Percentiles rank a stretch among this genome's conserved stretches.
phyloP scores from a whole-genome alignment of 2,329 filamentous ascomycete species.

The Curvularia sp. region DNA sequence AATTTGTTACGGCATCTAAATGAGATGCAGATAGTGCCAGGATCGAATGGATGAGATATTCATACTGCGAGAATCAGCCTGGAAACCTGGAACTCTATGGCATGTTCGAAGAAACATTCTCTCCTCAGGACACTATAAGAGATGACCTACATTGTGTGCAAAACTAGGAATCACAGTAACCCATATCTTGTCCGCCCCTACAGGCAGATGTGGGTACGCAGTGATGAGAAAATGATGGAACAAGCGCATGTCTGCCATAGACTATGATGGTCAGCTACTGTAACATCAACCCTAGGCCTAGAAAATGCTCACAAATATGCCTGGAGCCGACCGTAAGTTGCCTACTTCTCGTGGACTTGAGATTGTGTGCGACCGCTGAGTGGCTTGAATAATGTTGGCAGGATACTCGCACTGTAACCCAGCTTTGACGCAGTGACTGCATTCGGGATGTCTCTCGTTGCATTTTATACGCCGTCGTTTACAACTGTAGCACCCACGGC shows the following conservation, averaged over 20 bases:
- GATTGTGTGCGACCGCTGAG: slow-evolving; percentile 30
- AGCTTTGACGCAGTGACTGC: slow-evolving; percentile 69
- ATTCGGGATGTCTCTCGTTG: slow-evolving; percentile 69
- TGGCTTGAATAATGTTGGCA: slow-evolving; percentile 48
- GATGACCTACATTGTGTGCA: slow-evolving; percentile 65
- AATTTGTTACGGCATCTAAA: slow-evolving; percentile 59
- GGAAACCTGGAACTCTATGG: no score
- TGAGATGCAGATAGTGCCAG: slow-evolving; percentile 73
- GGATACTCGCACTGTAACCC: slow-evolving; percentile 71
- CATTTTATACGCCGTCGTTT: slow-evolving; percentile 73
- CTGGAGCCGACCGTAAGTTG: slow-evolving; percentile 43
- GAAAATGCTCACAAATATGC: slow-evolving; percentile 41
- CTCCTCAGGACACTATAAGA: background rate
- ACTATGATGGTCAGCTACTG: slow-evolving; percentile 32
- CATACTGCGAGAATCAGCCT: slow-evolving; percentile 56
- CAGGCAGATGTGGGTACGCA: slow-evolving; percentile 69
- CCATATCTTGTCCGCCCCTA: slow-evolving; percentile 72
- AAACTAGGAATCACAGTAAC: slow-evolving; percentile 71
- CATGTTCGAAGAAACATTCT: background rate
- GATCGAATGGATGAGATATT: slow-evolving; percentile 75
- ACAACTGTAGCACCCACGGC: slow-evolving; percentile 71
- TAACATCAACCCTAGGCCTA: slow-evolving; percentile 8
- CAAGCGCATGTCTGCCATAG: slow-evolving; percentile 68
- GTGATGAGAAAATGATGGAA: slow-evolving; percentile 71
- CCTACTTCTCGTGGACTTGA: slow-evolving; percentile 38